These are phyloP conservation scores for Teratosphaeria nubilosa DNA, from an alignment of 2,329 filamentous ascomycete genomes.

Conservation along the genomic window DNA sequence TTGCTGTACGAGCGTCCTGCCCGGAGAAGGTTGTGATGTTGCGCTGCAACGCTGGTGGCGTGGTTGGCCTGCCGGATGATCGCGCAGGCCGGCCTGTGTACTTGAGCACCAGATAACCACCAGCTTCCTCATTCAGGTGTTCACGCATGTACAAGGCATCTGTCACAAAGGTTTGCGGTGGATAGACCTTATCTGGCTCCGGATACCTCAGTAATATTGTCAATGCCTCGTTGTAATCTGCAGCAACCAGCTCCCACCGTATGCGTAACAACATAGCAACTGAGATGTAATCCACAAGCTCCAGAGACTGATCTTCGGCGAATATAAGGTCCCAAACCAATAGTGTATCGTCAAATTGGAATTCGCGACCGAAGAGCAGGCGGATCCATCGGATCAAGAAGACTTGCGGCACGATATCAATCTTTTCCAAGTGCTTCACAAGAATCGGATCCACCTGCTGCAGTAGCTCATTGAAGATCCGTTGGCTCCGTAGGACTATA, in stretches of 20 bases:
- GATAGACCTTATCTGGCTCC: conserved; percentile 33
- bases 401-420: conserved; percentile 91
- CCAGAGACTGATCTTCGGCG: conserved; percentile 68
- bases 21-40: conserved; percentile 26
- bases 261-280: conserved; percentile 88
- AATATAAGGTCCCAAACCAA: conserved; percentile 86
- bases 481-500: conserved; percentile 76
- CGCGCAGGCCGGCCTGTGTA: conserved; percentile 47
- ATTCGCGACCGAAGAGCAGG: conserved; percentile 85
- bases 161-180: conserved; percentile 61
- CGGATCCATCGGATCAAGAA: conserved; percentile 97
- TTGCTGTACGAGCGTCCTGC: not conserved
- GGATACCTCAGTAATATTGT: conserved; percentile 79
- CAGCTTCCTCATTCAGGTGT: conserved; percentile 54
- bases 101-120: conserved; percentile 56
- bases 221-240: conserved; percentile 79
- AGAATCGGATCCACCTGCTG: conserved; percentile 74
- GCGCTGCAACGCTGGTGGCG: conserved; percentile 23
- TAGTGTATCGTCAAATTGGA: conserved; percentile 75
- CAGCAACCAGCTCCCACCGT: conserved; percentile 75
- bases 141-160: conserved; percentile 69
- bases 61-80: conserved; percentile 20
- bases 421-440: conserved; percentile 64
- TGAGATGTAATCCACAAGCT: conserved; percentile 82
- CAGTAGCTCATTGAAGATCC: conserved; percentile 76